Percentiles rank a stretch among this genome's conserved stretches.
Conservation (phyloP, 306 rosid genomes). For the Alnus rubra region DNA sequence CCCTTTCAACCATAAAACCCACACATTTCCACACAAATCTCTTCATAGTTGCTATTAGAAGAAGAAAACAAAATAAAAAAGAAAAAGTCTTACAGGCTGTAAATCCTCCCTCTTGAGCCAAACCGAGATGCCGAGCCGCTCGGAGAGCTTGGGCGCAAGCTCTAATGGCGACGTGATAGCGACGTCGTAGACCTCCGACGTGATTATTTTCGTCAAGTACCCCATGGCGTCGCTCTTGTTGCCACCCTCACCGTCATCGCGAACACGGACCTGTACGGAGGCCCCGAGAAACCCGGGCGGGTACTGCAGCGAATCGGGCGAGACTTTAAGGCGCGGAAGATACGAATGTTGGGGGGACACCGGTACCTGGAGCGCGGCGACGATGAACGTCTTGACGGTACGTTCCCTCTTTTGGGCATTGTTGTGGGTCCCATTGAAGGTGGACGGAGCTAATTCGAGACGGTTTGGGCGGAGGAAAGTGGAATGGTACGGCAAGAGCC, state of each 20-base stretch:
- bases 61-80: not conserved
- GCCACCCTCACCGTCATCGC: slow-evolving; percentile 20
- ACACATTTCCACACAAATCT: not conserved
- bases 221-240: slow-evolving; percentile 46
- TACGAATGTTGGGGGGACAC: slow-evolving; percentile 1
- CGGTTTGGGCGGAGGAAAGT: slow-evolving; percentile 27
- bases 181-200: slow-evolving; percentile 84
- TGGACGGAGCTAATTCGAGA: not conserved
- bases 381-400: slow-evolving; percentile 23
- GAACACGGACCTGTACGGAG: slow-evolving; percentile 52
- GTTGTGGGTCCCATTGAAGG: slow-evolving; percentile 3
- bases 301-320: slow-evolving; percentile 60
- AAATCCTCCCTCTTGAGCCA: slow-evolving; percentile 96
- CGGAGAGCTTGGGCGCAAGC: slow-evolving; percentile 72
- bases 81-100: slow-evolving; percentile 65
- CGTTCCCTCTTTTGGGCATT: not conserved
- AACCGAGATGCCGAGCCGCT: slow-evolving; percentile 58
- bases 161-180: slow-evolving; percentile 82
- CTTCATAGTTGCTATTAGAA: not conserved
- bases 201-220: slow-evolving; percentile 72
- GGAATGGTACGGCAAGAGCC: slow-evolving; percentile 33
- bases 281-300: slow-evolving; percentile 85
- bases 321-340: slow-evolving; percentile 34
- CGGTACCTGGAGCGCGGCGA: slow-evolving; percentile 44
- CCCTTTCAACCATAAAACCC: not conserved